These are phyloP conservation scores for Termitomyces sp. DNA, from an alignment of 768 basidiomycete genomes.

Conservation along the genomic window DNA sequence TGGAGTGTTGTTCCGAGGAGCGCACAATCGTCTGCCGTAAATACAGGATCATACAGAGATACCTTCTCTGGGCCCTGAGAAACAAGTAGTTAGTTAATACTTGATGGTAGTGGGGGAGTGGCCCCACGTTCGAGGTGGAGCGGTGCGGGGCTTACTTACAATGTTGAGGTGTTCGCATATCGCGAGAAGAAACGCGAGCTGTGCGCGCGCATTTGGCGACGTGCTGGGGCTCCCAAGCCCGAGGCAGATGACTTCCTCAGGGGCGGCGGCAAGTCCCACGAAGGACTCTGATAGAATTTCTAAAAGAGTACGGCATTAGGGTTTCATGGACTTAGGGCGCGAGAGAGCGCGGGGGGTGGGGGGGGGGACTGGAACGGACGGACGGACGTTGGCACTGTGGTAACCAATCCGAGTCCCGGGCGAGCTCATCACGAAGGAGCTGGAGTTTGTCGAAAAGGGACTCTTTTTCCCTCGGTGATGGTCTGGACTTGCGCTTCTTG, in stretches of 20 bases:
- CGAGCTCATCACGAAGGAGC: conserved; percentile 45
- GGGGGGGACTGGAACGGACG: too few species aligned
- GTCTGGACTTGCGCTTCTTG: conserved; percentile 50
- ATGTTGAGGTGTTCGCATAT: conserved; percentile 53
- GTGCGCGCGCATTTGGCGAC: conserved; percentile 61
- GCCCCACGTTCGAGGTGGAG: too few species aligned
- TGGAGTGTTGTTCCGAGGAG: conserved; percentile 48
- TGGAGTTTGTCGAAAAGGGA: conserved; percentile 39
- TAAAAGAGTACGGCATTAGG: conserved; percentile 22
- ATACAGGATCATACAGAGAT: conserved; percentile 71
- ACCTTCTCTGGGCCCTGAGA: conserved; percentile 47
- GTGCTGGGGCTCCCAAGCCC: conserved; percentile 71
- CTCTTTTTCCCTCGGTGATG: conserved; percentile 23
- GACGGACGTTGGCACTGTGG: conserved; percentile 53
- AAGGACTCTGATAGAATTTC: conserved; percentile 37
- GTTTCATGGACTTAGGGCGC: conserved; percentile 4
- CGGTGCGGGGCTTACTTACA: conserved; percentile 42
- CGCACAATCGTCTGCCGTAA: conserved; percentile 56
- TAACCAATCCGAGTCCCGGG: conserved; percentile 48
- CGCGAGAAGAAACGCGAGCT: conserved; percentile 64
- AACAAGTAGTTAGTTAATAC: conserved; percentile 13
- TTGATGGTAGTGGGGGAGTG: too few species aligned
- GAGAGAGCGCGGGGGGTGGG: not conserved
- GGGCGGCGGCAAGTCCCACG: conserved; percentile 20
- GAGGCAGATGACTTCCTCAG: conserved; percentile 56